Evolutionary conservation across 768 basidiomycete genomes (phyloP), one percentile per base, ranked within the genome.

Genomic region (Rhodotorula toruloides): DNA sequence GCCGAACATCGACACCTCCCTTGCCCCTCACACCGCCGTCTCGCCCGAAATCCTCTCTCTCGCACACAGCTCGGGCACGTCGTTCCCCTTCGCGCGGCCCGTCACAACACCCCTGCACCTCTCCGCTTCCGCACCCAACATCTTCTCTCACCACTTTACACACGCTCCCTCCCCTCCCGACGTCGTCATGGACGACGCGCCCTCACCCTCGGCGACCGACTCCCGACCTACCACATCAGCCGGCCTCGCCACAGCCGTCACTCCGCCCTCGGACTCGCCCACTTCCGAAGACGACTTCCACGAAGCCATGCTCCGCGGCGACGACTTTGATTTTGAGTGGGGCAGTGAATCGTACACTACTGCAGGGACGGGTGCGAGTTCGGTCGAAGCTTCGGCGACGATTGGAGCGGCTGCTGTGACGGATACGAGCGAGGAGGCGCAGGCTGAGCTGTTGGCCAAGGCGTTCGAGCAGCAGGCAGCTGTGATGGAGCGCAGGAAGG

Each of bases 281-380:
- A 48, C 68, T 14, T 59, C 64, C 39, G 63, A 66, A 49, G 70
- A 71, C 59, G 73, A 74, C 57, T 74, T 72, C 68, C 74, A 74
- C 61, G 72, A 73, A 49, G 72, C 72, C 17, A 74, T 74, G 70
- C 70, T 74, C 22, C 64, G 62, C 37, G 70, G 68, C 52, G 68
- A 65, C 65, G 62, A 71, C 52, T 64, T 73, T 36, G 74, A 74
- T 46, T 72, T 74, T 39, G 72, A 70, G 44, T 74, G 73, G 65
- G 74, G 73, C 19, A 58, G 55, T 40, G 72, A 71, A 25, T 71
- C 70, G 22, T 71, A 57, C 65, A 59, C 61, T 25, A 53, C 59
- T 14, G 49, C 49, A 16, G 59, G 59, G 4, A 63, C 70, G 4
- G 63, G 47, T 8, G 42, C 42, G 11, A 54, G 44, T 27, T 62